These are phyloP conservation scores for Shiraia bambusicola DNA, from an alignment of 2,329 filamentous ascomycete genomes.

Conservation along the genomic window DNA sequence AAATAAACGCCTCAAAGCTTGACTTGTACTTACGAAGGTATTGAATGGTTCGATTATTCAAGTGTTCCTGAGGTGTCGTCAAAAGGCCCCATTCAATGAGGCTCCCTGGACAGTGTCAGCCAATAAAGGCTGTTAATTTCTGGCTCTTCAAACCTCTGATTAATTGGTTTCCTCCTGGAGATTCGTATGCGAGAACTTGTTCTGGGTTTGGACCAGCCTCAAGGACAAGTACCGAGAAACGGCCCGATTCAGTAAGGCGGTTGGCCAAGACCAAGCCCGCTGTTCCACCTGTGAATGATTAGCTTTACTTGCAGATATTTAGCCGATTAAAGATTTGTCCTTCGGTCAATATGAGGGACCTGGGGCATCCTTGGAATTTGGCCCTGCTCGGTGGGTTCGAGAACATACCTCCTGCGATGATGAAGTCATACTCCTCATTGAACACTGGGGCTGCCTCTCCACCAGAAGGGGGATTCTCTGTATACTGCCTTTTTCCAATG, in stretches of 20 bases:
- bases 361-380: neutral
- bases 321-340: neutral
- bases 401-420: constrained; percentile 20
- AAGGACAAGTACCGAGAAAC: constrained; percentile 33
- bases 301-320: neutral
- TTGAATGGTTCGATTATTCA: constrained; percentile 24
- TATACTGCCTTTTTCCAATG: constrained; percentile 14
- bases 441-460: constrained; percentile 8
- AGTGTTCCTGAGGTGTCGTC: constrained; percentile 26
- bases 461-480: constrained; percentile 8
- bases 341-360: neutral
- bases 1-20: neutral
- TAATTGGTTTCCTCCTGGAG: constrained; percentile 32
- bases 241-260: constrained; percentile 25
- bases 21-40: constrained; percentile 17
- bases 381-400: neutral
- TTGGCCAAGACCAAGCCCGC: constrained; percentile 31
- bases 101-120: constrained; percentile 8
- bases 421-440: constrained; percentile 24
- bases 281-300: constrained; percentile 17
- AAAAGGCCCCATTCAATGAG: constrained; percentile 34
- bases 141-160: constrained; percentile 23
- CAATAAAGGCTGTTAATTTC: neutral
- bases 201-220: constrained; percentile 36
- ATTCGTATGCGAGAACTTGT: constrained; percentile 33